Base-by-base conservation (phyloP, 2,329 filamentous ascomycete species). In the Gaeumannomyces tritici region DNA sequence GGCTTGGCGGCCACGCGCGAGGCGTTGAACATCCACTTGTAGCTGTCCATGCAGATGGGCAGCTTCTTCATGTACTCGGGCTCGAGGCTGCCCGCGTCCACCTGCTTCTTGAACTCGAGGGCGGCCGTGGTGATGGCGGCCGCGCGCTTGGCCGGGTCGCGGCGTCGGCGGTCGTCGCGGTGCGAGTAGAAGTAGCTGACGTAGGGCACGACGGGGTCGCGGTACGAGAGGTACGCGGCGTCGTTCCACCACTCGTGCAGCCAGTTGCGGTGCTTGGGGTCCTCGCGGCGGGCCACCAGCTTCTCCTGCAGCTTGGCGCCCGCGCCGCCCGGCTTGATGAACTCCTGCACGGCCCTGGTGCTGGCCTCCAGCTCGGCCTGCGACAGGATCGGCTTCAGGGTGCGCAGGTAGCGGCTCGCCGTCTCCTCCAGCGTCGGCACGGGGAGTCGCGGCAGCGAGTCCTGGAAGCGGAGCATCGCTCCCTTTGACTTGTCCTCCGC, bases 111-210 rank as follows among this genome's bases (percentile, higher is more conserved):
- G 83, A 99, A 99, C 73, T 96, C 91, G 54, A 99, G 83, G 1
- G 86, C 89, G 9, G 91, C 89, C 1, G 90, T 91, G 1, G 90
- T 87, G 67, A 99, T 89, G 66, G 93, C 93, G 4, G 95, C 95
- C 4, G 95, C 95, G 66, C 95, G 90, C 83, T 96, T 96, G 66
- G 89, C 88, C 0, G 95, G 95, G 75, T 97, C 86, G 66, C 92
- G 87, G 67, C 93, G 86, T 72, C 88, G 84, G 69, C 91, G 87
- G 77, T 99, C 96, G 76, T 99, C 95, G 68, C 91, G 87, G 80
- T 98, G 93, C 62, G 93, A 97, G 81, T 99, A 99, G 80, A 99
- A 99, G 84, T 99, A 99, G 76, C 91, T 96, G 71, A 99, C 95
- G 73, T 98, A 99, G 65, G 95, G 95, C 24, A 98, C 90, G 58